phyloP scores from a whole-genome alignment of 352 stramenopile genomes.

The Globisporangium sylvaticum region DNA sequence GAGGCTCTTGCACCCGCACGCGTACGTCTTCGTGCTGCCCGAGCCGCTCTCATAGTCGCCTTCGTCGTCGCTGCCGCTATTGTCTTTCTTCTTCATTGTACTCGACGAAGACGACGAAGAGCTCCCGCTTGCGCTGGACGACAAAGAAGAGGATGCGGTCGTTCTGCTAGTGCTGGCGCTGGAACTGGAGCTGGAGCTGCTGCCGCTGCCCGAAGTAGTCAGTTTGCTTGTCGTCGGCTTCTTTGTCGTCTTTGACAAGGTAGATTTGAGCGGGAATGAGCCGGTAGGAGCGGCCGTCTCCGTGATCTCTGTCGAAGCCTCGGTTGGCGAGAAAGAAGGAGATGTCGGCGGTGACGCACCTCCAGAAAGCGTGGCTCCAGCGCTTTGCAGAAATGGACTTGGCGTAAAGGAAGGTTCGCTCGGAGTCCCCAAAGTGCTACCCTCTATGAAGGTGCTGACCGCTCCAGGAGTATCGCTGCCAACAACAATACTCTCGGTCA shows the following conservation, averaged over 20 bases:
- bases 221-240: neutral
- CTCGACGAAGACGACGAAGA: neutral
- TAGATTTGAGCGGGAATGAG: neutral
- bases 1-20: conserved; percentile 35
- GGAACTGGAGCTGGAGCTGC: neutral
- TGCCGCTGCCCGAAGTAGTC: neutral
- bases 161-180: neutral
- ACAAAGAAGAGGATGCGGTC: neutral
- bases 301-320: too few species aligned
- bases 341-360: neutral
- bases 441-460: too few species aligned
- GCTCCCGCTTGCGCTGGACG: neutral
- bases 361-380: neutral
- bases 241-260: neutral
- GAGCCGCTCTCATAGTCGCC: conserved; percentile 18
- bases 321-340: neutral
- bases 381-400: neutral
- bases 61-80: conserved; percentile 12
- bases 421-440: too few species aligned
- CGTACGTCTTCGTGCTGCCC: conserved; percentile 35
- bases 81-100: neutral
- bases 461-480: too few species aligned
- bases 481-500: neutral
- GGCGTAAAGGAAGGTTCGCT: too few species aligned
- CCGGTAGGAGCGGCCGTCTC: too few species aligned